Base-by-base conservation (phyloP, 2,329 filamentous ascomycete species). In the Botrytis squamosa region DNA sequence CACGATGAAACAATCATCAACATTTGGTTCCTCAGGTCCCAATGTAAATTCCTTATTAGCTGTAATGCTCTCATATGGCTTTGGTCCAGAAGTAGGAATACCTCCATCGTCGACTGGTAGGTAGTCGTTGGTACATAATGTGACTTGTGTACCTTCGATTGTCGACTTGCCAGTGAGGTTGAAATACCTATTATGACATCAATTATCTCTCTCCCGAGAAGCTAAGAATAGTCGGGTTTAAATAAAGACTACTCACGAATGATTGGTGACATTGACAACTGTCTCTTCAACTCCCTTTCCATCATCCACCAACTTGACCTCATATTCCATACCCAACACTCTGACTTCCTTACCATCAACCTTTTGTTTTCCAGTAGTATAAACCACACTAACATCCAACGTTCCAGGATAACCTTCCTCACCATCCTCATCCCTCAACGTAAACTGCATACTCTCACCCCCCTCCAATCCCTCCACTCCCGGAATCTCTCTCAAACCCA, bases 381-480 rank as follows among this genome's bases (percentile, higher is more conserved):
- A 99, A 83, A 90, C 90, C 44, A 97, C 90, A 74, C 86, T 90
- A 72, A 90, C 87, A 80, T 95, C 89, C 4, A 98, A 90, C 0
- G 92, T 92, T 1, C 96, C 96, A 0, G 96, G 96, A 82, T 93
- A 98, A 0, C 93, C 93, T 83, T 97, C 92, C 75, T 98, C 95
- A 9, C 93, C 93, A 80, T 98, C 91, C 77, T 87, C 85, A 83
- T 93, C 96, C 68, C 87, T 82, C 38, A 90, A 87, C 33, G 85
- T 87, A 82, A 93, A 94, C 77, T 88, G 83, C 66, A 93, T 86
- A 71, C 87, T 90, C 84, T 93, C 89, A 75, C 88, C 90, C 42
- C 89, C 91, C 74, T 89, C 80, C 14, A 82, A 69, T 76, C 88
- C 90, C 62, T 89, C 80, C 9, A 82, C 72, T 77, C 89, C 83